Percentiles rank a stretch among this genome's conserved stretches.
These are phyloP conservation scores for Pichia sp. DNA, from an alignment of 1,139 yeast genomes.

Conservation along the genomic window DNA sequence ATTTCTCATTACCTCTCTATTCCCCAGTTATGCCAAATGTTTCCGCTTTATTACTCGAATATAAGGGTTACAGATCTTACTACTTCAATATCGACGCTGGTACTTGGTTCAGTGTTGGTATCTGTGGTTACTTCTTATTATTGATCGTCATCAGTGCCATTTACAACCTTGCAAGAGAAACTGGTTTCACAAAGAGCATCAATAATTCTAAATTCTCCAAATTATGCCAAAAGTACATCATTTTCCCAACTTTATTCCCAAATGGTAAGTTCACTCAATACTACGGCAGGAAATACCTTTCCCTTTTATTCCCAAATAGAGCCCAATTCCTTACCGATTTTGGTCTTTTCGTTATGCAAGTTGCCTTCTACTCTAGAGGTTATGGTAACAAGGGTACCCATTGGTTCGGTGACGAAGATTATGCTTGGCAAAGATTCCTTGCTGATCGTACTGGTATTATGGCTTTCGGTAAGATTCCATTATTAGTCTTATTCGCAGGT, in stretches of 20 bases:
- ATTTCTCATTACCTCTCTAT: slow-evolving; percentile 20
- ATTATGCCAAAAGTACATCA: slow-evolving; percentile 22
- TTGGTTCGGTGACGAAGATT: slow-evolving; percentile 30
- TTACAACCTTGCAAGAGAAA: slow-evolving; percentile 27
- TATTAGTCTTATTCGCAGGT: slow-evolving; percentile 53
- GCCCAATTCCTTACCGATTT: slow-evolving; percentile 40
- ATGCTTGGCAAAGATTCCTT: slow-evolving; percentile 48
- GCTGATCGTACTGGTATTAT: slow-evolving; percentile 50
- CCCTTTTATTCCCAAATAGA: slow-evolving; percentile 51
- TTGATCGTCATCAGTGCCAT: slow-evolving; percentile 28
- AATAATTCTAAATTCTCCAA: slow-evolving; percentile 18
- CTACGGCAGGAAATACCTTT: slow-evolving; percentile 16
- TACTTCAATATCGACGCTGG: slow-evolving; percentile 25
- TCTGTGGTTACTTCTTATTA: slow-evolving; percentile 38
- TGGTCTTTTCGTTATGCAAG: slow-evolving; percentile 19
- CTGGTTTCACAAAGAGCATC: slow-evolving; percentile 18
- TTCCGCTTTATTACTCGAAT: slow-evolving; percentile 3
- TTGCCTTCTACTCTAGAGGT: slow-evolving; percentile 39
- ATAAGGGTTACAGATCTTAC: slow-evolving; percentile 17
- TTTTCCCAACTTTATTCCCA: slow-evolving; percentile 25
- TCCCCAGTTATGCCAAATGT: slow-evolving; percentile 20
- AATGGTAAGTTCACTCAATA: slow-evolving; percentile 21
- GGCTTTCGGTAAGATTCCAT: slow-evolving; percentile 45
- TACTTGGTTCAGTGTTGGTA: slow-evolving; percentile 38
- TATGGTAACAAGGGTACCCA: slow-evolving; percentile 39